These are phyloP conservation scores for Pseudohalonectria lignicola DNA, from an alignment of 2,329 filamentous ascomycete genomes.

Conservation along the genomic window DNA sequence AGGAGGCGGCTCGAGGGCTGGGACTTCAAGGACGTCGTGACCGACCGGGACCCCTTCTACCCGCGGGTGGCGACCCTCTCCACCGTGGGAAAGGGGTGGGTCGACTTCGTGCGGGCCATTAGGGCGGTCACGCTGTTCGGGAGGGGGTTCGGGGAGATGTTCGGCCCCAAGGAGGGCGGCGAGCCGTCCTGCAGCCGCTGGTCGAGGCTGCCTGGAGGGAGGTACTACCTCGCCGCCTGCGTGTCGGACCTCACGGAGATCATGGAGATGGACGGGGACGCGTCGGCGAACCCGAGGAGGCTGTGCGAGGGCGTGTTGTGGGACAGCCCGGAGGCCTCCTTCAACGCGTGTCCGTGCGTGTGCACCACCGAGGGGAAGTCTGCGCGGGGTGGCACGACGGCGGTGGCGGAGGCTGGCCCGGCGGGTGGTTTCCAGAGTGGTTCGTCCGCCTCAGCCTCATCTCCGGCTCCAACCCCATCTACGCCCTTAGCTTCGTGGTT, in stretches of 20 bases:
- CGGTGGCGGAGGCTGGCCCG: too few relatives aligned
- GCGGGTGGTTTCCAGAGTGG: too few relatives aligned
- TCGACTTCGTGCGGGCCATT: slow-evolving; percentile 12
- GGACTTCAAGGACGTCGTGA: slow-evolving; percentile 17
- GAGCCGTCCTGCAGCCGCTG: neutral
- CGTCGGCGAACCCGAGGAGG: neutral
- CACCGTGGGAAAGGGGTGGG: slow-evolving; percentile 8
- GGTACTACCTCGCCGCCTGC: neutral
- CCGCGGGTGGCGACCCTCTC: slow-evolving; percentile 9
- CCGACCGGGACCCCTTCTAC: slow-evolving; percentile 4
- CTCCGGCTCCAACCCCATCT: too few relatives aligned
- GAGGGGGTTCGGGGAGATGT: slow-evolving; percentile 11
- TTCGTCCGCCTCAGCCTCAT: too few relatives aligned
- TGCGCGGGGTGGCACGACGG: neutral
- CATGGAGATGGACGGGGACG: neutral
- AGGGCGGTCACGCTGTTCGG: slow-evolving; percentile 12
- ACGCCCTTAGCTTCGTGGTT: too few relatives aligned
- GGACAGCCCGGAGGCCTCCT: neutral
- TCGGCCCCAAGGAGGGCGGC: neutral
- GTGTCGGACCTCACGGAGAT: neutral
- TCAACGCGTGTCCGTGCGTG: neutral
- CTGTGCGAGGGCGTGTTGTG: neutral
- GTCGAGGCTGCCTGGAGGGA: neutral
- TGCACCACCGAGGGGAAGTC: neutral
- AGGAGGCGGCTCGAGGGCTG: slow-evolving; percentile 16